These are phyloP conservation scores for Pseudodiploospora longispora DNA, from an alignment of 2,329 filamentous ascomycete genomes.

Conservation along the genomic window DNA sequence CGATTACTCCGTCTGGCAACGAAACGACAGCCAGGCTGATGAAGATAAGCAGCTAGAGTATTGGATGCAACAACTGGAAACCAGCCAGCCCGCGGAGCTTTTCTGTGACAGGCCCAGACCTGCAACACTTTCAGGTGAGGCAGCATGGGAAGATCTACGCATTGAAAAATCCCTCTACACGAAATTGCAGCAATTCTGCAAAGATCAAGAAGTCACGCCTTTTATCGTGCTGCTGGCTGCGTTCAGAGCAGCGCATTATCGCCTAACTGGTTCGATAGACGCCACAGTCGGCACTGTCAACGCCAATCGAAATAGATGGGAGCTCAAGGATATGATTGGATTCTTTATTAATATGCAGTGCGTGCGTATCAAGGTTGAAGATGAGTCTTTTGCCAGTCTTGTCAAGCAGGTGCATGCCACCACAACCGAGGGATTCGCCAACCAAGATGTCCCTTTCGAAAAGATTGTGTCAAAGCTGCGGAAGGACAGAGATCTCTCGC, in stretches of 20 bases:
- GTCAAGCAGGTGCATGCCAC: conserved; percentile 12
- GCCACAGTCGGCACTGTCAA: conserved; percentile 14
- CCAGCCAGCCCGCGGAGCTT: conserved; percentile 9
- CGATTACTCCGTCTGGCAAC: conserved; percentile 16
- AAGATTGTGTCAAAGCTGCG: conserved; percentile 10
- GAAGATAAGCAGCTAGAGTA: conserved; percentile 13
- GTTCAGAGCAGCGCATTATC: conserved; percentile 17
- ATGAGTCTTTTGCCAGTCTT: conserved; percentile 11
- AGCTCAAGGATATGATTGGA: conserved; percentile 11
- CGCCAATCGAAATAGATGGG: conserved; percentile 10
- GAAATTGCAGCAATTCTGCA: conserved; percentile 8
- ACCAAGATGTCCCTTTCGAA: conserved; percentile 18
- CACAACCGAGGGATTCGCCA: conserved; percentile 8
- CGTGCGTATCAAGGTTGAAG: conserved; percentile 11
- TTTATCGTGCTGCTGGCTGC: conserved; percentile 13
- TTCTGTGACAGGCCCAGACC: conserved; percentile 9
- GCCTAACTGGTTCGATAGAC: conserved; percentile 14
- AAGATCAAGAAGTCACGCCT: background rate
- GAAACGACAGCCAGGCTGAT: conserved; percentile 3
- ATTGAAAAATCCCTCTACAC: conserved; percentile 7
- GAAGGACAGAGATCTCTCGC: conserved; percentile 7
- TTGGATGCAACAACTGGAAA: conserved; percentile 9
- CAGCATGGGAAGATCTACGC: background rate
- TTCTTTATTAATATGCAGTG: conserved; percentile 18
- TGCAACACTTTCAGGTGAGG: conserved; percentile 6